Conservation (phyloP, 305 asterid genomes). For the Fraxinus ornus region DNA sequence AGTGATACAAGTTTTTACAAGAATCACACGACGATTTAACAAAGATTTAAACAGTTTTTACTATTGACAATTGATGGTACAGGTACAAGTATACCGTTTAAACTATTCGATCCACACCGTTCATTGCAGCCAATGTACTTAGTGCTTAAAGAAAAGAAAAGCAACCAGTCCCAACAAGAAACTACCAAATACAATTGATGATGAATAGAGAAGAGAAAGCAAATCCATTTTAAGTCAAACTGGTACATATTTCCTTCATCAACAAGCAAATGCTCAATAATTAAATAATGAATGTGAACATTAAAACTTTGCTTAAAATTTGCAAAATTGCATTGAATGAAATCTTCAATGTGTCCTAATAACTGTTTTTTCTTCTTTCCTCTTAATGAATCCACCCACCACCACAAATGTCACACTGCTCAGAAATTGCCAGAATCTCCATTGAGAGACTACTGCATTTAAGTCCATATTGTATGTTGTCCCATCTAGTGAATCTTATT, state of each 20-base stretch:
- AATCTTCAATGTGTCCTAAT: constrained; percentile 6
- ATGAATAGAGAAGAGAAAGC: background rate
- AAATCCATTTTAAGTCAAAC: constrained; percentile 5
- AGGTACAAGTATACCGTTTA: background rate
- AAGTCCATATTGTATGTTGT: background rate
- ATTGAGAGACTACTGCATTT: background rate
- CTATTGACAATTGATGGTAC: background rate
- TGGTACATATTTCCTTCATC: constrained; percentile 26
- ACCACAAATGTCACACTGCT: background rate
- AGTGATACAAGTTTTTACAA: background rate
- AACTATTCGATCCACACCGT: background rate
- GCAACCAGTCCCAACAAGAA: background rate
- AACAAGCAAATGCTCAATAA: constrained; percentile 20
- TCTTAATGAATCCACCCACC: constrained; percentile 34
- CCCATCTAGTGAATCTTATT: background rate
- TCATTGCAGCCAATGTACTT: background rate
- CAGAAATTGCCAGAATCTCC: background rate
- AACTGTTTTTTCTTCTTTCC: constrained; percentile 10
- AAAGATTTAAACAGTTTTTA: background rate
- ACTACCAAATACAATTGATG: background rate
- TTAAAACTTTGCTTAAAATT: background rate
- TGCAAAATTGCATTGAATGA: constrained; percentile 9
- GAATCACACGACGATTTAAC: background rate
- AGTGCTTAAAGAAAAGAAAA: background rate
- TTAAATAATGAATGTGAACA: constrained; percentile 9